Evolutionary conservation across 352 stramenopile genomes (phyloP).

Genomic region (Pythium biforme): DNA sequence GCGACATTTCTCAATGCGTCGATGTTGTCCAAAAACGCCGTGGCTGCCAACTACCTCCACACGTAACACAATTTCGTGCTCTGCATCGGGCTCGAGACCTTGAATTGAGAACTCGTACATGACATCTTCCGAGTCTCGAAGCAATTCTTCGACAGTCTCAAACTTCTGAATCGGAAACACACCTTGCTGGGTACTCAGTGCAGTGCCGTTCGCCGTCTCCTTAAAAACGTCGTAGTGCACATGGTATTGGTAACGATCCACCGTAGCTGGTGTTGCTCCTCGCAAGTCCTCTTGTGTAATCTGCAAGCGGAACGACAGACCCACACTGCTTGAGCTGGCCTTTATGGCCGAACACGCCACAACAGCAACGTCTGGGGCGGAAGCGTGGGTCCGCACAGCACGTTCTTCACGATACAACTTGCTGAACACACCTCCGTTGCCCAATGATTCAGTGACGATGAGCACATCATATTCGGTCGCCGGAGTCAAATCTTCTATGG

Average conservation of each 20-base stretch:
- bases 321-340: constrained; percentile 40
- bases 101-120: constrained; percentile 34
- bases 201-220: background rate
- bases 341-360: constrained; percentile 34
- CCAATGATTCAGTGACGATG: constrained; percentile 52
- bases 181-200: constrained; percentile 3
- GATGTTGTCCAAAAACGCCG: constrained; percentile 43
- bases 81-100: constrained; percentile 39
- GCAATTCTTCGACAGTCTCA: constrained; percentile 33
- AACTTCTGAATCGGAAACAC: constrained; percentile 38
- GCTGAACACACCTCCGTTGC: constrained; percentile 50
- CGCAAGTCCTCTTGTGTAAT: constrained; percentile 43
- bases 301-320: constrained; percentile 40
- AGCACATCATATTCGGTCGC: constrained; percentile 64
- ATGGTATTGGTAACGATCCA: constrained; percentile 46
- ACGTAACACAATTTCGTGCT: constrained; percentile 46
- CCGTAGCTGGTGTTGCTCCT: constrained; percentile 24
- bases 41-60: constrained; percentile 52
- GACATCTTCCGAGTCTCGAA: constrained; percentile 18
- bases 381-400: constrained; percentile 51
- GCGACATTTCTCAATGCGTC: constrained; percentile 25
- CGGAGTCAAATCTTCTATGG: constrained; percentile 31
- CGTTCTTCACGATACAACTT: constrained; percentile 27
- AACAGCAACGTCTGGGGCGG: constrained; percentile 41
- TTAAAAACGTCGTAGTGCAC: constrained; percentile 49